phyloP scores from a whole-genome alignment of 108 stramenopile species.

The Nannochloropsis gaditana region DNA sequence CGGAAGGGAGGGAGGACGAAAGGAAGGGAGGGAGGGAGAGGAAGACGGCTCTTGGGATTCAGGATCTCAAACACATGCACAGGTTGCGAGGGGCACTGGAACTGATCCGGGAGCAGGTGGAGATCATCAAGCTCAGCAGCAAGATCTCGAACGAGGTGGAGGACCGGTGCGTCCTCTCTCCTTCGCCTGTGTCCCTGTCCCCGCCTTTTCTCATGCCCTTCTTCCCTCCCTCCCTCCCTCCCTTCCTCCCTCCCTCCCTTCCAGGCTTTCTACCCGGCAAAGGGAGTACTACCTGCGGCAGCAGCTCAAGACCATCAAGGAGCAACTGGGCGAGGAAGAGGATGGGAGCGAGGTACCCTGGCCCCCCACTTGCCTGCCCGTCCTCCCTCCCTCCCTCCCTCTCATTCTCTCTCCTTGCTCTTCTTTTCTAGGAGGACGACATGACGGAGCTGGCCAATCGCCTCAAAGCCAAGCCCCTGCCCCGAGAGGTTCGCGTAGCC shows the following conservation, averaged over 20 bases:
- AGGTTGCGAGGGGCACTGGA: neutral
- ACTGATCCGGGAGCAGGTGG: neutral
- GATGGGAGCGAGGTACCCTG: constrained; percentile 21
- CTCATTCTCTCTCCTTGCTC: neutral
- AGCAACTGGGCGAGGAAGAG: constrained; percentile 38
- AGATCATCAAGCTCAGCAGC: constrained; percentile 30
- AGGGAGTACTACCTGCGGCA: constrained; percentile 43
- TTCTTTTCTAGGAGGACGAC: constrained; percentile 25
- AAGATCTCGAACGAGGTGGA: constrained; percentile 35
- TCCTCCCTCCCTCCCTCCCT: neutral
- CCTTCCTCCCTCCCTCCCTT: neutral
- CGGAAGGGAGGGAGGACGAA: constrained; percentile 25
- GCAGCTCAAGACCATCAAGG: constrained; percentile 42
- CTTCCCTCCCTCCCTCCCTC: neutral
- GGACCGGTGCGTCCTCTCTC: neutral
- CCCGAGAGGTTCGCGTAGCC: constrained; percentile 4
- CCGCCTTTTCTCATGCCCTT: neutral
- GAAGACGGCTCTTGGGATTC: no score
- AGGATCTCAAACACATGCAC: neutral
- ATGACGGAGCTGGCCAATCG: constrained; percentile 29
- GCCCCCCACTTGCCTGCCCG: neutral
- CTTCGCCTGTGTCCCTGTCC: neutral
- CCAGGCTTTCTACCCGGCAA: constrained; percentile 32
- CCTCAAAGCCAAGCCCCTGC: constrained; percentile 27
- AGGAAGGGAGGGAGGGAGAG: neutral